Evolutionary conservation across 1,284 basidiomycete genomes (phyloP), one percentile per base, ranked within the genome.

Genomic region (Trametes hirsuta): DNA sequence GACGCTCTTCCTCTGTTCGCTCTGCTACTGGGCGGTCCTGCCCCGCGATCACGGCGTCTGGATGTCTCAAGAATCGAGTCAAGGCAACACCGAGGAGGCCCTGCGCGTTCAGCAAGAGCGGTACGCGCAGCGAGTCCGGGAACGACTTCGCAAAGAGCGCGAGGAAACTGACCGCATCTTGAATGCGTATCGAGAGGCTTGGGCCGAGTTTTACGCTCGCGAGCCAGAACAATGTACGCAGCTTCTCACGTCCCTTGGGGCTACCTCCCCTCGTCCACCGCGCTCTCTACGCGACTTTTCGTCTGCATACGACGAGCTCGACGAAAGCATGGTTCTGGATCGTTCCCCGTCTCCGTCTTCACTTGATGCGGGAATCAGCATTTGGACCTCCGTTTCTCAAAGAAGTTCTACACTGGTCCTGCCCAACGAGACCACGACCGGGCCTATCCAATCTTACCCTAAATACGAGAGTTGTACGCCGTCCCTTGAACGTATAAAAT

Each of bases 391-490:
- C 39, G 39, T 40, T 40, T 40, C 39, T 35, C 37, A 40, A n/a
- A 18, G 15, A 12, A 42, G n/a, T 4, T 14, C 6, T 22, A n/a
- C 9, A 15, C 24, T 42, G 15, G n/a, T 4, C 1, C 44, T 47
- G 10, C 22, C 30, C 21, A 15, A 12, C 3, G 40, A 15, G 0
- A 9, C 21, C 37, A 34, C 41, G 25, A 47, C 40, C 14, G 64
- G 30, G 30, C 30, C 30, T 30, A 30, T 30, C 30, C 30, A 30
- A 30, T 30, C 56, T 3, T 62, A 62, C 24, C 66, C 71, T 2
- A 68, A 62, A 34, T 79, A 79, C 59, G 74, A 75, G 41, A 62
- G 69, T 1, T 79, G 77, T 62, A 74, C 77, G 2, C 72, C 77
- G 0, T 51, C 71, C 0, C 59, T 66, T 2, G 64, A 61, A 12